Conservation (phyloP, 2,329 filamentous ascomycete genomes). For the Trichoderma atrobrunneum region DNA sequence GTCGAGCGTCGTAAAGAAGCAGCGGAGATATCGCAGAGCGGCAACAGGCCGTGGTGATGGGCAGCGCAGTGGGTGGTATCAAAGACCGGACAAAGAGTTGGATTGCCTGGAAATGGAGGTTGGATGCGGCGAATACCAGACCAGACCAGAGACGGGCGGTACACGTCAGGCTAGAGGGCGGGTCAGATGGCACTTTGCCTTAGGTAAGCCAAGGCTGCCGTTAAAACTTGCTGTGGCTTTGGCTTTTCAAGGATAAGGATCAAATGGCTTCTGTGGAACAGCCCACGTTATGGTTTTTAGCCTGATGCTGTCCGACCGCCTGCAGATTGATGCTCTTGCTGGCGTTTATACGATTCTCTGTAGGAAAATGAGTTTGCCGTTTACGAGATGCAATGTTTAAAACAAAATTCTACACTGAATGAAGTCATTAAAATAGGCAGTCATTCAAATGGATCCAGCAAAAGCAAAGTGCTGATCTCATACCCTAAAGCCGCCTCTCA, state of each 20-base stretch:
- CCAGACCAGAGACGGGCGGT: conserved; percentile 22
- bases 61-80: conserved; percentile 1
- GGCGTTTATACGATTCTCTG: neutral
- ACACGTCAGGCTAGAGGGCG: conserved; percentile 19
- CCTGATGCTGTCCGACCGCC: neutral
- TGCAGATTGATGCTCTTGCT: neutral
- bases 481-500: neutral
- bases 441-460: neutral
- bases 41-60: conserved; percentile 3
- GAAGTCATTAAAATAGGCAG: neutral
- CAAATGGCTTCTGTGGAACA: neutral
- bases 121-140: conserved; percentile 22
- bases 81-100: conserved; percentile 1
- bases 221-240: neutral
- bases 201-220: conserved; percentile 19
- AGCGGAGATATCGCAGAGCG: neutral
- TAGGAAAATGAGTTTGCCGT: neutral
- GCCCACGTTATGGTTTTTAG: neutral
- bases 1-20: neutral
- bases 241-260: neutral
- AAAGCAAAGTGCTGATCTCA: neutral
- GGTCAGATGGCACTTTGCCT: conserved; percentile 20
- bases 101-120: conserved; percentile 18
- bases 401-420: neutral
- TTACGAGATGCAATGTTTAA: neutral